Evolutionary conservation across 441 rosid genomes (phyloP), one percentile per base, ranked within the genome.

Genomic region (Breynia disticha): DNA sequence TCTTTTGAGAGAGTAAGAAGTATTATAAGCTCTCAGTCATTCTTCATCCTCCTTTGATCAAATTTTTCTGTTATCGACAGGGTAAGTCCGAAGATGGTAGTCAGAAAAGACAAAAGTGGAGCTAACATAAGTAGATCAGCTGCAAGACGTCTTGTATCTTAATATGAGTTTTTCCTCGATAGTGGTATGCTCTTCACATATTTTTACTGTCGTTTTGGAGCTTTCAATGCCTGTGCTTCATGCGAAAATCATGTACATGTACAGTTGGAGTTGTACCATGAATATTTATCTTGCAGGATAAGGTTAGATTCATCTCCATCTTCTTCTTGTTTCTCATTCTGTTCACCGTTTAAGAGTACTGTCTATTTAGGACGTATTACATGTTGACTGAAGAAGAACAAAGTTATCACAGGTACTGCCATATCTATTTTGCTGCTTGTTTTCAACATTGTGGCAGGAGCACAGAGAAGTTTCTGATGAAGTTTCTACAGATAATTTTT

Each of bases 21-120:
- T 41, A 11, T 41, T 41, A 41, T 41, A 41, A 15, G n/a, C n/a
- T 41, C n/a, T 0, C 3, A 4, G 4, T 41, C 5, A 15, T 2
- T 41, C 44, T 41, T 41, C 44, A 41, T 41, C 13, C 44, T n/a
- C n/a, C n/a, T 65, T 24, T 63, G 48, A 45, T 16, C 8, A 2
- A 16, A 15, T 39, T 16, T 35, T 17, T 38, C 50, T 46, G 13
- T 43, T 39, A 46, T 38, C 61, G 78, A 78, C 94, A 91, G 98
- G 96, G 80, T 56, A 68, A 62, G 63, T 50, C 65, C 22, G 89
- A 87, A 66, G 91, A 86, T 68, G 80, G 79, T 66, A 79, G 72
- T 74, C 91, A 78, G 57, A 82, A 86, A 67, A 84, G 82, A 65
- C 65, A 78, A 61, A 54, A 82, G 79, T 76, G 86, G 76, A 78